Evolutionary conservation across 2,329 filamentous ascomycete species (phyloP).

Genomic region (Aspergillus sp.): DNA sequence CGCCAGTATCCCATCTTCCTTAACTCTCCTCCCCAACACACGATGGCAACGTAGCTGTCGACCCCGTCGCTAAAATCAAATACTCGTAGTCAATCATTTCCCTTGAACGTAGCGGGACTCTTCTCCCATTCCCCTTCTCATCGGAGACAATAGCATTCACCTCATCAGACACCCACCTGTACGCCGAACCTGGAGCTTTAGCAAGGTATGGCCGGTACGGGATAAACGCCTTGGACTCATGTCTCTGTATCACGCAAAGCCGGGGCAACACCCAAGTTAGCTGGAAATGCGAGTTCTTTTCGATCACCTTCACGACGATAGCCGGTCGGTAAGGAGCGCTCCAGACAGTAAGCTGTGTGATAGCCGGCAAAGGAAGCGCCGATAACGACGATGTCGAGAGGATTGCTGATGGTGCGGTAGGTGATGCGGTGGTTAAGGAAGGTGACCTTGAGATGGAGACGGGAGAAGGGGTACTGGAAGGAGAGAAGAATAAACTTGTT

Average conservation of each 20-base stretch:
- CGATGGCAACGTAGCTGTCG: slow-evolving; percentile 44
- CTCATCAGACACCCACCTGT: slow-evolving; percentile 38
- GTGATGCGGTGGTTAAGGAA: slow-evolving; percentile 7
- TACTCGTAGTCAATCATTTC: slow-evolving; percentile 48
- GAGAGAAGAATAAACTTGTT: slow-evolving; percentile 3
- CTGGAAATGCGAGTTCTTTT: slow-evolving; percentile 56
- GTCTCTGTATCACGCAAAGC: slow-evolving; percentile 50
- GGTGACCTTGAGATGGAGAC: background rate
- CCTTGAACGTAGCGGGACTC: slow-evolving; percentile 38
- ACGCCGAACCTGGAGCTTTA: slow-evolving; percentile 27
- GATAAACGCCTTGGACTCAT: slow-evolving; percentile 55
- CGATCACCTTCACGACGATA: slow-evolving; percentile 52
- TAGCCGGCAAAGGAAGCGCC: slow-evolving; percentile 55
- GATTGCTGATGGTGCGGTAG: slow-evolving; percentile 6
- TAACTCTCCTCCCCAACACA: slow-evolving; percentile 40
- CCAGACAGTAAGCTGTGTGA: slow-evolving; percentile 43
- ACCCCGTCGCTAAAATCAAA: slow-evolving; percentile 54
- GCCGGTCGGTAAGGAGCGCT: slow-evolving; percentile 43
- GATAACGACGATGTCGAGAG: slow-evolving; percentile 49
- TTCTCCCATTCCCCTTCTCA: slow-evolving; percentile 5
- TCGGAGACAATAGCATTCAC: slow-evolving; percentile 31
- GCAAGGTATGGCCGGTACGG: slow-evolving; percentile 46
- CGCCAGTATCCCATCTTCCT: slow-evolving; percentile 37
- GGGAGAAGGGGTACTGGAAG: background rate
- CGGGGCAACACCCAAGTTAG: slow-evolving; percentile 56